These are phyloP conservation scores for Arbutus unedo DNA, from an alignment of 148 eudicot genomes.

Conservation along the genomic window DNA sequence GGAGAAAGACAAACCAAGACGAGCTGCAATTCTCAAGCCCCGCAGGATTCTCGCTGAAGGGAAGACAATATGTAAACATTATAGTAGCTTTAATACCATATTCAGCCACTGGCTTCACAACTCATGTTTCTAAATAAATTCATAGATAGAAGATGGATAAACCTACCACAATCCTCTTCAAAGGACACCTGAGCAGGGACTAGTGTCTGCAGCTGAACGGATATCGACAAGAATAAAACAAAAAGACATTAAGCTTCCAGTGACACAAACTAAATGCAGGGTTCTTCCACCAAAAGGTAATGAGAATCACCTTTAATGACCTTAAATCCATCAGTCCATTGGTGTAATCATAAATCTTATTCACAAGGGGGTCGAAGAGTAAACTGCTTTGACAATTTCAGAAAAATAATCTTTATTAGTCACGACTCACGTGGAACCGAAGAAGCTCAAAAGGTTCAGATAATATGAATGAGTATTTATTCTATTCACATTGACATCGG, in stretches of 20 bases:
- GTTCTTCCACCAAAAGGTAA: conserved; percentile 1
- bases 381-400: conserved; percentile 53
- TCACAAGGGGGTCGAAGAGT: conserved; percentile 71
- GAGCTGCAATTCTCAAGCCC: conserved; percentile 92
- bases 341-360: conserved; percentile 69
- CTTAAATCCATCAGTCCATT: conserved; percentile 68
- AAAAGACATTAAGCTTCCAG: neutral
- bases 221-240: conserved; percentile 18
- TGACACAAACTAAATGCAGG: neutral
- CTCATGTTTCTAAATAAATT: conserved; percentile 5
- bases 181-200: conserved; percentile 79
- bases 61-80: conserved; percentile 11
- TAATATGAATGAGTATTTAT: conserved; percentile 8
- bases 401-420: conserved; percentile 14
- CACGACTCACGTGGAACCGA: conserved; percentile 13
- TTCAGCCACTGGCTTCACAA: conserved; percentile 12
- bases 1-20: conserved; percentile 71
- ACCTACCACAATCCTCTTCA: conserved; percentile 76
- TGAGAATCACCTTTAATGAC: conserved; percentile 56
- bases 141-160: conserved; percentile 13
- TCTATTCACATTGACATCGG: neutral
- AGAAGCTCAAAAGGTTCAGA: neutral
- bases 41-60: conserved; percentile 87
- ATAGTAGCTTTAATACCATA: neutral
- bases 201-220: conserved; percentile 67